Base-by-base conservation (phyloP, 345 rosid species). In the Hibiscus tridactylites region DNA sequence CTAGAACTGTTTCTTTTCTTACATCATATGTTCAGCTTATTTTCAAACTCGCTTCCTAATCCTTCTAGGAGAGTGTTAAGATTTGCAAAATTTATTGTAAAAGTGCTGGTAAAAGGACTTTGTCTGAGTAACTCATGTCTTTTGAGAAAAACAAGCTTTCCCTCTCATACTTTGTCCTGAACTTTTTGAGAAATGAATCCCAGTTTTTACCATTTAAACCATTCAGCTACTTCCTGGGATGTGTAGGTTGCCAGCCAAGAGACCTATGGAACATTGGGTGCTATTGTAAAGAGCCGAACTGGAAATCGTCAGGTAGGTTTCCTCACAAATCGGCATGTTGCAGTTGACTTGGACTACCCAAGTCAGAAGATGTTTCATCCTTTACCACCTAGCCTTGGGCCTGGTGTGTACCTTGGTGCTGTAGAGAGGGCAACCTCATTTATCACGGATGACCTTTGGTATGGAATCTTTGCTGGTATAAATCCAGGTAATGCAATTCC, bases 361-460 rank as follows among this genome's bases (percentile, higher is more conserved):
- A 90, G 83, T 81, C 96, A 90, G 84, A 90, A 90, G 71, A 90
- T 90, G 96, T 90, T 90, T 78, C 96, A 90, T 85, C 96, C 96
- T 79, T 79, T 90, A 81, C 96, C 96, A 12, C 96, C 96, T 58
- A 90, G 89, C 58, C 88, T 90, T 71, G 96, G 96, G 71, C 96
- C 96, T 66, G 96, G 96, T 52, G 90, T 88, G 62, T 90, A 90
- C 76, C 90, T 90, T 35, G 96, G 96, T 73, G 92, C 92, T 1
- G 92, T 90, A 11, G 92, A 90, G 77, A 85, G 91, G 78, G 92
- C 96, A 52, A 90, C 93, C 24, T 90, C 96, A 11, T 90, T 90
- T 80, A 90, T 90, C 77, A 83, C 91, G 15, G 93, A 90, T 81
- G 93, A 87, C 71, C 93, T 88, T 74, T 90, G 93, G 96, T 90